Conservation (phyloP, 345 rosid genomes). For the Ceriops tagal region DNA sequence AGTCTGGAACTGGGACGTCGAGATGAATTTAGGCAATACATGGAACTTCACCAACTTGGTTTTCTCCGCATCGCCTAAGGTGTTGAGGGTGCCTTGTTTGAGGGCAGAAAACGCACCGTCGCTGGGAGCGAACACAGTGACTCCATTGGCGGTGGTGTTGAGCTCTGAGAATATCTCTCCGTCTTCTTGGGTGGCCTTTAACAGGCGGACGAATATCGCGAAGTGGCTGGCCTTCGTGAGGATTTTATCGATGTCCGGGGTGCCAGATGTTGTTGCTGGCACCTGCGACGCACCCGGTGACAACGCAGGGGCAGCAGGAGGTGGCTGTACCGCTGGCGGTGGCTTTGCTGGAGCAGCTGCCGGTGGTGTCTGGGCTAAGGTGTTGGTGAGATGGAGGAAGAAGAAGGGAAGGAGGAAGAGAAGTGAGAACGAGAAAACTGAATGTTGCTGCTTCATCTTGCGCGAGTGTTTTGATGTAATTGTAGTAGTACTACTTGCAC, state of each 20-base stretch:
- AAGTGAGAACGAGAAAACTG: neutral
- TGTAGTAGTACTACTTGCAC: neutral
- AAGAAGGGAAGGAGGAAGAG: neutral
- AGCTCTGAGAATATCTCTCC: conserved; percentile 9
- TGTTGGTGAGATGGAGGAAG: neutral
- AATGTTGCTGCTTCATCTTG: conserved; percentile 8
- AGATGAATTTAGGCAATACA: conserved; percentile 27
- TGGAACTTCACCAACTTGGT: conserved; percentile 41
- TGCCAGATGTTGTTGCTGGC: neutral
- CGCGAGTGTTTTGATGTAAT: neutral
- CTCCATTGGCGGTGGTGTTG: conserved; percentile 25
- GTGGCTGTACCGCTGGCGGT: neutral
- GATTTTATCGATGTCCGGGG: neutral
- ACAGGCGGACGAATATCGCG: conserved; percentile 21
- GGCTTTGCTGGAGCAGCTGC: neutral
- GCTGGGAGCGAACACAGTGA: conserved; percentile 26
- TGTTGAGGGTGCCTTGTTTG: conserved; percentile 18
- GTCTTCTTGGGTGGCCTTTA: conserved; percentile 22
- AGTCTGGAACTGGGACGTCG: conserved; percentile 39
- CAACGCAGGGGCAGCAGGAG: neutral
- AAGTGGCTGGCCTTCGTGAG: conserved; percentile 18
- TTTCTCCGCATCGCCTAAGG: conserved; percentile 28
- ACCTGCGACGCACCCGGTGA: neutral
- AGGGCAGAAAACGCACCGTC: conserved; percentile 23
- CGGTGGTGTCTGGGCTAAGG: conserved; percentile 1